Evolutionary conservation across 2,329 filamentous ascomycete species (phyloP), one percentile per base, ranked within the genome.

Genomic region (Zasmidium cellare): DNA sequence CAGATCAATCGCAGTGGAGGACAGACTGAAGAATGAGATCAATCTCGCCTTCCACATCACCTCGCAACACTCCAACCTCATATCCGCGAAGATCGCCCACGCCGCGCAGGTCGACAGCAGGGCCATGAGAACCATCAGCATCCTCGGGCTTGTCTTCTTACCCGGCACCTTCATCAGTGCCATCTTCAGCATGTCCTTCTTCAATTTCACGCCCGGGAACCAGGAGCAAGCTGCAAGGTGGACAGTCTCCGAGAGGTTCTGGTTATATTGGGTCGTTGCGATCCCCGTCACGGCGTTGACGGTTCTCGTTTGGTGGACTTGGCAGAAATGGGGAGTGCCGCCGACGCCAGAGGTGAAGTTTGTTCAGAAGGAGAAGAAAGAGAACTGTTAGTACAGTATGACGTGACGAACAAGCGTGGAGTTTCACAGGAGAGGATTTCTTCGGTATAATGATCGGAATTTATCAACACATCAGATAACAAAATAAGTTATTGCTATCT

Each of bases 21-120:
- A 53, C n/a, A 59, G 67, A 12, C 46, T 70, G 3, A 38, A 57
- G 14, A 69, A 70, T 46, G 67, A 70, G 55, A 66, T 70, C 49
- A 63, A 60, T 24, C 52, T 70, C 51, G 66, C 62, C 16, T 65
- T 68, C 51, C 65, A 69, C 52, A 60, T 63, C 38, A 61, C 63
- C 18, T 48, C 66, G 1, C 65, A 68, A 31, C 53, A 58, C n/a
- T 61, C 67, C 31, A 63, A 57, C 47, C 31, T 60, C n/a, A 51
- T 61, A 2, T 51, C 64, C 11, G 53, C 58, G 9, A 51, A 57
- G 19, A 67, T 67, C 28, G 65, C 63, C 9, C 38, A 60, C 9
- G 56, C 62, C 1, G 56, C 65, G 2, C 53, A 58, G 46, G 52
- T 55, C 9, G 67, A 69, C 53, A 62, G 64, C 41, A 49, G 53